Conservation (phyloP, 2,329 filamentous ascomycete species). For the Fusarium marasasianum region DNA sequence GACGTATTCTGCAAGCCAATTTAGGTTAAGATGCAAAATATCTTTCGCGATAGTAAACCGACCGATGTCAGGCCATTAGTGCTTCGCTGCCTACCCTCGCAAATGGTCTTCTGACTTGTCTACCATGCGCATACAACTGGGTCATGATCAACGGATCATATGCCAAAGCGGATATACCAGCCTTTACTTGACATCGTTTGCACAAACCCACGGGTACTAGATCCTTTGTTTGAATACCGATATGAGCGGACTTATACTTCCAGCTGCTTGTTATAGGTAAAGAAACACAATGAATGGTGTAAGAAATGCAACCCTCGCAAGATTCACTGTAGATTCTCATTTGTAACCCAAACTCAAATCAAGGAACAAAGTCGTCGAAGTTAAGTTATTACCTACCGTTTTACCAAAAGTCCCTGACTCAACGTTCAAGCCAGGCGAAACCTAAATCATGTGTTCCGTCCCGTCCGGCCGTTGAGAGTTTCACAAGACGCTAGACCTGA, state of each 20-base stretch:
- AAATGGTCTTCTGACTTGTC: not conserved
- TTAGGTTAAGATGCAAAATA: not conserved
- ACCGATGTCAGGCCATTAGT: not conserved
- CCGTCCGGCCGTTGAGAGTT: not conserved
- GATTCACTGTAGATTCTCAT: not conserved
- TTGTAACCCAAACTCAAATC: not conserved
- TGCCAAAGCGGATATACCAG: not conserved
- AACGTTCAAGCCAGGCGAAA: slow-evolving; percentile 8
- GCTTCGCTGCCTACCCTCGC: not conserved
- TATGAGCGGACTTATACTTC: not conserved
- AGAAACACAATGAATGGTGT: not conserved
- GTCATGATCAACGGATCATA: not conserved
- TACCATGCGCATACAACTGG: not conserved
- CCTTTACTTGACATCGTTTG: not conserved
- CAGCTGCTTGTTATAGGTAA: not conserved
- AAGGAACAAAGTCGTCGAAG: not conserved
- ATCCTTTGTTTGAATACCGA: not conserved
- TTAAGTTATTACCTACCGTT: not conserved
- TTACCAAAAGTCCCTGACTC: not conserved
- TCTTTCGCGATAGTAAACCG: not conserved
- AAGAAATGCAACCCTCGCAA: not conserved
- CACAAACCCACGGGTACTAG: too few relatives aligned
- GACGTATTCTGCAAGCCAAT: not conserved
- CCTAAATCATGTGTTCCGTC: not conserved
- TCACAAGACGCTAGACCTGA: slow-evolving; percentile 6